Base-by-base conservation (phyloP, 2,329 filamentous ascomycete genomes). In the Cordyceps fumosorosea region DNA sequence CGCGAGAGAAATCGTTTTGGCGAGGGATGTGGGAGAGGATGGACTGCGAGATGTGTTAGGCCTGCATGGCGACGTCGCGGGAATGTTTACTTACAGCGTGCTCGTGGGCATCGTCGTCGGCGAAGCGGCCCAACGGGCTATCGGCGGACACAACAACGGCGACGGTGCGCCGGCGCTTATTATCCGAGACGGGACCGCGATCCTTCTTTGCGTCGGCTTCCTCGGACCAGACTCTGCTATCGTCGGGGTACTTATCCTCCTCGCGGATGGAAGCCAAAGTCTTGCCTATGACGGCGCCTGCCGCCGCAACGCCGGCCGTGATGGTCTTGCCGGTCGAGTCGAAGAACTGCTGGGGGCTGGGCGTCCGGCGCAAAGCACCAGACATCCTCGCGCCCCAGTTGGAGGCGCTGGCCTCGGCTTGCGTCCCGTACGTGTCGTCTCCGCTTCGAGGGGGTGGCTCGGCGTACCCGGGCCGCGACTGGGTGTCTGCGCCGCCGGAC, bases 141-240 rank as follows among this genome's bases (percentile, higher is more conserved):
- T 95, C 90, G 4, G 93, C 91, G 62, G 91, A 96, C 14, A 97
- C 86, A 16, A 97, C 89, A 68, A 98, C 85, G 8, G 88, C 92
- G n/a, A 97, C 90, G 0, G 87, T 91, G 79, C 88, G 95, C 69
- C 85, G 84, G 68, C 81, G 82, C 69, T 79, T 84, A 57, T 72
- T 65, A 63, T 72, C 68, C 44, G 77, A 67, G 42, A 73, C 50
- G 62, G 73, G 62, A 63, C 71, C 67, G 60, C 77, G 78, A 60
- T 81, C 78, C 67, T 78, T 78, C 70, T 89, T 85, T 55, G 89
- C 83, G 68, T 90, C 88, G 24, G 89, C 90, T 76, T 97, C 93
- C 74, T 97, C 92, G 16, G 89, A 92, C 93, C 93, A 97, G 58
- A 91, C 87, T 72, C 91, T 89, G 75, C 95, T 91, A 73, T 97